Evolutionary conservation across 306 rosid species (phyloP).

Genomic region (Pachyrhizus erosus): DNA sequence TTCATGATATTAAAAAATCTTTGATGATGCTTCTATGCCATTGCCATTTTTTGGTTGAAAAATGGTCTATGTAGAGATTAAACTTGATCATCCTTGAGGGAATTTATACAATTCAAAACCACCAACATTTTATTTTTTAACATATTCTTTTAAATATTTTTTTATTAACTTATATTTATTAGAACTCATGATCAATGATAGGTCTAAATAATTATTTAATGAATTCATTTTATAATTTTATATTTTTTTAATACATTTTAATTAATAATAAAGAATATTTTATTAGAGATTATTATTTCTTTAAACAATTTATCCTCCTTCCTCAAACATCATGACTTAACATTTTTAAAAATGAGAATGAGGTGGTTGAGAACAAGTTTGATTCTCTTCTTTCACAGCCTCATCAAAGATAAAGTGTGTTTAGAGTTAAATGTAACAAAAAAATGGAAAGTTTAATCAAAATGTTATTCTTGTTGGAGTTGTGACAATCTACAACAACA

Average conservation of each 20-base stretch:
- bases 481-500: too few species aligned
- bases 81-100: not conserved
- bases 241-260: not conserved
- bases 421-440: too few species aligned
- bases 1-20: not conserved
- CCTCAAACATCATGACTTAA: too few species aligned
- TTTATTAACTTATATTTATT: too few species aligned
- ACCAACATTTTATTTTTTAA: not conserved
- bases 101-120: not conserved
- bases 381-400: too few species aligned
- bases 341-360: not conserved
- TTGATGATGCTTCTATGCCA: not conserved
- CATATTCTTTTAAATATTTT: not conserved
- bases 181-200: too few species aligned
- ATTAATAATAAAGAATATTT: not conserved
- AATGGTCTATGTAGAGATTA: not conserved
- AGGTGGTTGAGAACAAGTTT: too few species aligned
- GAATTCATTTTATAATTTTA: not conserved
- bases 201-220: too few species aligned
- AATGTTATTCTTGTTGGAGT: too few species aligned
- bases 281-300: not conserved
- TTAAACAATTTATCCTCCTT: too few species aligned
- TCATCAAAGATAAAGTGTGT: too few species aligned
- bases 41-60: not conserved
- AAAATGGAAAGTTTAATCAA: too few species aligned